phyloP scores from a whole-genome alignment of 495 filamentous ascomycete species.

The Talaromyces proteolyticus region DNA sequence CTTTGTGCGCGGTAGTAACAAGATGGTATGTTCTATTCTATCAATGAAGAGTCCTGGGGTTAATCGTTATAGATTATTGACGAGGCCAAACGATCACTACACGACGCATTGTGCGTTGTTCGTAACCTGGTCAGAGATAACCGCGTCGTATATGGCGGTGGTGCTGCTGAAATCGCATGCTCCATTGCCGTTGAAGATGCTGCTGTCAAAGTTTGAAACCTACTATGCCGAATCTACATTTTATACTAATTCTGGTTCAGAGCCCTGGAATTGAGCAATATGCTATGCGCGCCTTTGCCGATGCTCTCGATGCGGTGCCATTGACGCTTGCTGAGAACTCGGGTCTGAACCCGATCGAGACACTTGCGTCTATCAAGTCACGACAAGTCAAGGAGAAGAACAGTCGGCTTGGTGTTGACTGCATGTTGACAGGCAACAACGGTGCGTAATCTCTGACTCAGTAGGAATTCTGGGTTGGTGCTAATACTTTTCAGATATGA shows the following conservation, averaged over 20 bases:
- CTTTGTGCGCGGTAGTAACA: slow-evolving; percentile 96
- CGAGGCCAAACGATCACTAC: slow-evolving; percentile 94
- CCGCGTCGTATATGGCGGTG: slow-evolving; percentile 97
- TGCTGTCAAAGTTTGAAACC: slow-evolving; percentile 63
- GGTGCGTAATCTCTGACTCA: slow-evolving; percentile 36
- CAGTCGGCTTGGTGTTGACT: slow-evolving; percentile 86
- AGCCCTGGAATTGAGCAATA: slow-evolving; percentile 96
- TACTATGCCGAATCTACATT: neutral
- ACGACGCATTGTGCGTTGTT: slow-evolving; percentile 96
- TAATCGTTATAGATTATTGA: slow-evolving; percentile 76
- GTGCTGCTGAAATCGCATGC: slow-evolving; percentile 97
- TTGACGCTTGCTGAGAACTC: slow-evolving; percentile 97
- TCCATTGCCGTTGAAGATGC: slow-evolving; percentile 93
- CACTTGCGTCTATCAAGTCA: slow-evolving; percentile 89
- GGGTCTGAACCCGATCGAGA: slow-evolving; percentile 91
- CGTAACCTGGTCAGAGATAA: slow-evolving; percentile 95
- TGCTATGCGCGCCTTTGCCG: slow-evolving; percentile 95
- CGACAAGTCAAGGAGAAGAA: slow-evolving; percentile 90
- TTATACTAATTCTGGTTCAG: slow-evolving; percentile 22
- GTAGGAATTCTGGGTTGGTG: neutral
- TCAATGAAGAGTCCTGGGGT: slow-evolving; percentile 1
- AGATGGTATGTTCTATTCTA: slow-evolving; percentile 65
- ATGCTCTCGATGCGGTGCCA: slow-evolving; percentile 91
- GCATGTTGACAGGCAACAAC: slow-evolving; percentile 91
- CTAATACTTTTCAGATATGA: slow-evolving; percentile 72